Evolutionary conservation across 164 flowering plant genomes (phyloP), one percentile per base, ranked within the genome.

Genomic region (Vitis amurensis): DNA sequence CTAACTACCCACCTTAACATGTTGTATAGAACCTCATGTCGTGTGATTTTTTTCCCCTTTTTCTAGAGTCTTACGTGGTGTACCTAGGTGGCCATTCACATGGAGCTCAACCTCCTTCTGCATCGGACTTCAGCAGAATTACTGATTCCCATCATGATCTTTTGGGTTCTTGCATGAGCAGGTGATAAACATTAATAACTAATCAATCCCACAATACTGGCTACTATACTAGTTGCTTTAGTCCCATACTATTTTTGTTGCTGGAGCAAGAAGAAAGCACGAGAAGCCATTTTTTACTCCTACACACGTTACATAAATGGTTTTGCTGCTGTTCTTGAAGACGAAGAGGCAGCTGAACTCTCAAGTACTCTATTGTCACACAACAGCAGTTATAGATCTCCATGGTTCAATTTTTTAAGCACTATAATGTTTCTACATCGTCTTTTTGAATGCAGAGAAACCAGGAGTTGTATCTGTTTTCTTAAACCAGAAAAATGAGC

Each of bases 381-480:
- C 44, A 31, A 4, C 44, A 31, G 44, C 44, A 31, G 44, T 31
- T 4, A 31, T 31, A 31, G 44, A 50, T 50, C 44, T 31, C 44
- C 44, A 31, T 31, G 44, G 44, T 31, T 31, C 44, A 31, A 31
- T 11, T 50, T 50, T 50, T 50, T 50, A 50, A 50, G 14, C 2
- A 0, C 11, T 3, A 37, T 1, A n/a, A 4, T 61, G 4, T 15
- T 7, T 14, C n/a, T 37, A 15, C 11, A 4, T 61, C 3, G 10
- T 47, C 1, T 37, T 23, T 31, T 30, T 11, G 47, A 5, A 49
- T 48, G 57, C 53, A 82, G 85, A 73, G 63, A 75, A 78, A 62
- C 82, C 81, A 8, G 57, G 62, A 1, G 84, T 84, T 15, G 58
- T 84, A 27, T 80, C 87, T 0, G 75, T 84, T 29, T 82, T 84